phyloP scores from a whole-genome alignment of 1,284 basidiomycete genomes.

The Cutaneotrichosporon spelunceum region DNA sequence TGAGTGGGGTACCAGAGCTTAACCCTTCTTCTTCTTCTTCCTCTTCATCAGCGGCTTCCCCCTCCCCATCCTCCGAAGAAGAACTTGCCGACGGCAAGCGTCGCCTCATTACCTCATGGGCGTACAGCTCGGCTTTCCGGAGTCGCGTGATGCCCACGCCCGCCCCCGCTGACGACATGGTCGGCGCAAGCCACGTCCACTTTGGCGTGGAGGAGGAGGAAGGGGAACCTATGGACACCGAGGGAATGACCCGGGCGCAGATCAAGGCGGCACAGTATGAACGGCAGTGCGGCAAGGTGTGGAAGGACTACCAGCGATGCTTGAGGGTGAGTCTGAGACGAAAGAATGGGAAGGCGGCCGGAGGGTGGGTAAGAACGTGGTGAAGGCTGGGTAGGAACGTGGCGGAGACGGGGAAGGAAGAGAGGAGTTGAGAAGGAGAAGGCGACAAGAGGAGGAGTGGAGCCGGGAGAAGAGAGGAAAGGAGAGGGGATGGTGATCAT shows the following conservation, averaged over 20 bases:
- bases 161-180: constrained; percentile 22
- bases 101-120: constrained; percentile 31
- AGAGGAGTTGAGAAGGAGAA: neutral
- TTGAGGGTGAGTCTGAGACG: constrained; percentile 60
- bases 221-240: constrained; percentile 34
- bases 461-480: neutral
- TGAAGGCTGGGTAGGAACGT: neutral
- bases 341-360: neutral
- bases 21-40: constrained; percentile 3
- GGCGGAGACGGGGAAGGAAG: neutral
- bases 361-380: neutral
- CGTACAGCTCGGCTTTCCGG: constrained; percentile 26
- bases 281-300: constrained; percentile 71
- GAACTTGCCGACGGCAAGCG: neutral
- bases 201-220: constrained; percentile 11
- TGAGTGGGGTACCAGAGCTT: neutral
- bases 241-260: constrained; percentile 42
- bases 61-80: constrained; percentile 9
- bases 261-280: constrained; percentile 72
- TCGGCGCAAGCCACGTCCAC: constrained; percentile 19
- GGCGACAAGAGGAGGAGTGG: neutral
- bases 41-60: constrained; percentile 1
- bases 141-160: constrained; percentile 10
- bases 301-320: constrained; percentile 73
- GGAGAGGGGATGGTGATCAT: neutral